Conservation (phyloP, 306 rosid species). For the Arachis stenosperma region DNA sequence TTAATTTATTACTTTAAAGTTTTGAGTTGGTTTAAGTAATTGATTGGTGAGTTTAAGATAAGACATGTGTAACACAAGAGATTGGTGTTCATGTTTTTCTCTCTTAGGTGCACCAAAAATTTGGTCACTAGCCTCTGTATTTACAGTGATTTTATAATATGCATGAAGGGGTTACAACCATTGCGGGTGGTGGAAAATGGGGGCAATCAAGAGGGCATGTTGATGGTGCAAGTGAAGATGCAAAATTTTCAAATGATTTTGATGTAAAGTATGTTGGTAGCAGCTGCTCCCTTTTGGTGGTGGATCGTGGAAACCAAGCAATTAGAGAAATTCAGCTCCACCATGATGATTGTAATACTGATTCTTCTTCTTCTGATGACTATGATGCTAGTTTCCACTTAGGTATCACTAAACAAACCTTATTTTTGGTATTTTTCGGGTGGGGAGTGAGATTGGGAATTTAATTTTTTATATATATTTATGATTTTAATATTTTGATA, state of each 20-base stretch:
- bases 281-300: slow-evolving; percentile 89
- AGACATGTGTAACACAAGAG: too few species aligned
- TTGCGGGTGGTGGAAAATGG: slow-evolving; percentile 99
- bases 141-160: slow-evolving; percentile 3
- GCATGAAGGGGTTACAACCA: slow-evolving; percentile 83
- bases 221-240: slow-evolving; percentile 99
- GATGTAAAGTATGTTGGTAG: slow-evolving; percentile 75
- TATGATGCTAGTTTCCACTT: slow-evolving; percentile 59
- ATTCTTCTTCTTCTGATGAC: slow-evolving; percentile 1
- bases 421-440: neutral
- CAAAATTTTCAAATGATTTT: slow-evolving; percentile 89
- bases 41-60: too few species aligned
- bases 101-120: neutral
- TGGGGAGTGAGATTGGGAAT: too few species aligned
- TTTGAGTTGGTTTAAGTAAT: too few species aligned
- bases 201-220: slow-evolving; percentile 81
- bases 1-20: too few species aligned
- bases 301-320: slow-evolving; percentile 94
- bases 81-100: neutral
- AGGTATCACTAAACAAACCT: slow-evolving; percentile 54
- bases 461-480: neutral
- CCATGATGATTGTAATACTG: slow-evolving; percentile 65
- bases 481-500: neutral
- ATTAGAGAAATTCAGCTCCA: slow-evolving; percentile 93
- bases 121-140: neutral